These are phyloP conservation scores for Verticillium isaacii DNA, from an alignment of 2,329 filamentous ascomycete species.

Conservation along the genomic window DNA sequence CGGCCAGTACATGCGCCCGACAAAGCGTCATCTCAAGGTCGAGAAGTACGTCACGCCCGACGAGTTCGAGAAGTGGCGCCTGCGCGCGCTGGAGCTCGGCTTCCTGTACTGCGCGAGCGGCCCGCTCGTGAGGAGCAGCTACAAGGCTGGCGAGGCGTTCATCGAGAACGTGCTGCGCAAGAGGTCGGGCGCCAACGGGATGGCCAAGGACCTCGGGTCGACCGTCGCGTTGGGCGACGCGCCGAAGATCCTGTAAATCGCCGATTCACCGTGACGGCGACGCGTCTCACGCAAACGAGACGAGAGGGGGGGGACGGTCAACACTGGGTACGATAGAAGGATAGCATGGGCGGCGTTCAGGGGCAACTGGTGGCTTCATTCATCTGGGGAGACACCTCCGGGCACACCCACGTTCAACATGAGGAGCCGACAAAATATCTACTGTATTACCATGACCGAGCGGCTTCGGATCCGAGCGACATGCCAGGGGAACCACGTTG, in stretches of 20 bases:
- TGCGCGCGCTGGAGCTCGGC: constrained; percentile 86
- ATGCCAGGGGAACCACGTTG: not conserved
- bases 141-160: constrained; percentile 97
- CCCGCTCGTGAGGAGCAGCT: constrained; percentile 87
- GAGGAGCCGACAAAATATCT: not conserved
- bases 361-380: not conserved
- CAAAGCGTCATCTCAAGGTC: constrained; percentile 95
- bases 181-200: constrained; percentile 47
- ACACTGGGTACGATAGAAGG: not conserved
- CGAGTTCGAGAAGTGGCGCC: constrained; percentile 86
- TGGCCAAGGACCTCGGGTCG: constrained; percentile 29
- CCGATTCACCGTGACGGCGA: not conserved
- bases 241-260: constrained; percentile 7
- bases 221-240: constrained; percentile 31
- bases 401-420: not conserved
- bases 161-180: constrained; percentile 98
- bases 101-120: constrained; percentile 96
- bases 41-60: constrained; percentile 91
- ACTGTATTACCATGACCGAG: not conserved
- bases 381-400: not conserved
- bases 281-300: not conserved
- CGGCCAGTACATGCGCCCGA: constrained; percentile 99
- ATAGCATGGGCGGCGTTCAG: not conserved
- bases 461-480: not conserved
- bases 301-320: not conserved